Evolutionary conservation across 768 basidiomycete species (phyloP), one percentile per base, ranked within the genome.

Genomic region (Boletus huronensis): DNA sequence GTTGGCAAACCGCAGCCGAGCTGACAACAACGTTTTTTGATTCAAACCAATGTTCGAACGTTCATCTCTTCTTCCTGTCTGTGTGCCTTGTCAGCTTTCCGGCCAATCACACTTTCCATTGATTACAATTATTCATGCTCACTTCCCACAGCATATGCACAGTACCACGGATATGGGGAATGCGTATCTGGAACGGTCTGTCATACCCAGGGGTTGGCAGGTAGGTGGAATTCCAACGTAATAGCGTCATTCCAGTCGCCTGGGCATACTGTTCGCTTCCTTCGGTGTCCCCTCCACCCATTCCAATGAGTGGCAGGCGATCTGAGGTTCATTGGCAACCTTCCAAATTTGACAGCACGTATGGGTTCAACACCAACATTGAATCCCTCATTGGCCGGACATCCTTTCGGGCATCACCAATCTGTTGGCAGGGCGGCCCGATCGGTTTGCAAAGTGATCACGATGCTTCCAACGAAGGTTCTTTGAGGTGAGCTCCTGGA

Each of bases 1-100:
- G 44, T 63, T 63, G 62, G 61, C 52, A 62, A n/a, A 13, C 34
- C 44, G 40, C 52, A 52, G 57, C 45, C 13, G 35, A 32, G 29
- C 19, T 39, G 35, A 26, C 29, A 14, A 26, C 23, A 38, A 54
- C 57, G 61, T 59, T 53, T 53, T 52, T 59, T 53, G 44, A 47
- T 43, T 40, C 42, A 23, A 39, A 3, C 28, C 46, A 42, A n/a
- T n/a, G n/a, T n/a, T n/a, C n/a, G n/a, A n/a, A n/a, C n/a, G 2
- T 19, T 13, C 39, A 0, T 31, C 13, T 17, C 45, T 38, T 42
- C 34, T 39, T 35, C 29, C 13, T 9, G 3, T 39, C 21, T 3
- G 8, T 19, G 21, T 52, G 11, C 17, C 23, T 34, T 31, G 11
- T n/a, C 49, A n/a, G 41, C 48, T 34, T 25, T 19, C 52, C 32